A percentile compares a stretch with the other conserved stretches of the same genome.
Conservation (phyloP, 768 basidiomycete genomes). For the Arthromyces matolae region DNA sequence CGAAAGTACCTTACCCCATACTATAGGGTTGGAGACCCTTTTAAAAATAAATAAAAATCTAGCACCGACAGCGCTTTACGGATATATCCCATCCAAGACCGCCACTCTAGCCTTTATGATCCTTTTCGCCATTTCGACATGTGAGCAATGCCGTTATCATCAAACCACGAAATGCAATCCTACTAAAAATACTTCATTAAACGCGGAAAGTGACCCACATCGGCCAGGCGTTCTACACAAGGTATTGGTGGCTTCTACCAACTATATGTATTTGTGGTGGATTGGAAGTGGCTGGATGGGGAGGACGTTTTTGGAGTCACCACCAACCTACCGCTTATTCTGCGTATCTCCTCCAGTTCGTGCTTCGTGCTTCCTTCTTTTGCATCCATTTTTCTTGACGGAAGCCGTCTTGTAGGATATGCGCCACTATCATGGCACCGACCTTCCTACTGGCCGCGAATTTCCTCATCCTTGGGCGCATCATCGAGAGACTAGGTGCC, state of each 20-base stretch:
- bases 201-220: slow-evolving; percentile 43
- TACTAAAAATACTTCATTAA: not conserved
- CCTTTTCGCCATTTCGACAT: slow-evolving; percentile 35
- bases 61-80: slow-evolving; percentile 22
- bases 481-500: not conserved
- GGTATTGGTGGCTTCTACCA: slow-evolving; percentile 50
- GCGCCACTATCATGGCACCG: not conserved
- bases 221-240: slow-evolving; percentile 38
- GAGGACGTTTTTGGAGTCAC: slow-evolving; percentile 50
- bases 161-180: not conserved
- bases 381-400: too few species aligned
- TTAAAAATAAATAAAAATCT: not conserved
- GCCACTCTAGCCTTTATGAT: slow-evolving; percentile 36
- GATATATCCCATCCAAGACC: slow-evolving; percentile 37
- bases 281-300: slow-evolving; percentile 55
- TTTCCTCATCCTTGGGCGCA: not conserved
- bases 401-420: too few species aligned
- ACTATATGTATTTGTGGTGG: slow-evolving; percentile 46
- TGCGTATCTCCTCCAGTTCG: slow-evolving; percentile 40
- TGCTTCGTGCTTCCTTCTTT: not conserved
- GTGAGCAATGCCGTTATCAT: slow-evolving; percentile 23
- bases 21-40: not conserved
- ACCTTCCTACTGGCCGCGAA: not conserved
- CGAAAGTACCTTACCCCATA: not conserved
- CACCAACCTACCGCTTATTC: slow-evolving; percentile 17